Percentiles rank a stretch among this genome's conserved stretches.
These are phyloP conservation scores for Casuarina cunninghamiana DNA, from an alignment of 306 rosid species.

Conservation along the genomic window DNA sequence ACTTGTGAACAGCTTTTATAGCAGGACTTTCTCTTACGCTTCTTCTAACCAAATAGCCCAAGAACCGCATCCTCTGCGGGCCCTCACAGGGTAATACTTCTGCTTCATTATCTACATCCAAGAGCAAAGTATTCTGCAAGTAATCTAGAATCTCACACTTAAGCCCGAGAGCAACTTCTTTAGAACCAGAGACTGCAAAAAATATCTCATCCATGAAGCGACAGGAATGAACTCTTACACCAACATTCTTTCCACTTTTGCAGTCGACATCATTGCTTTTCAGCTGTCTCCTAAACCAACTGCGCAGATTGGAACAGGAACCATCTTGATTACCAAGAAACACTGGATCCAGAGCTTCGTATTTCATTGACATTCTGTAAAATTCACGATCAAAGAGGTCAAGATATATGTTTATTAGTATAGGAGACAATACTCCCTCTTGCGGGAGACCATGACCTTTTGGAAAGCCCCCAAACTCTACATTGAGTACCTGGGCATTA, in stretches of 20 bases:
- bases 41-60: conserved; percentile 66
- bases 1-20: conserved; percentile 78
- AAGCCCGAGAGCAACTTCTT: conserved; percentile 60
- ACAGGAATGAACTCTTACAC: conserved; percentile 55
- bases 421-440: conserved; percentile 83
- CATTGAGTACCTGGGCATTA: conserved; percentile 67
- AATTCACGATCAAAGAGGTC: conserved; percentile 77
- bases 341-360: conserved; percentile 53
- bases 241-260: conserved; percentile 28
- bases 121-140: conserved; percentile 59
- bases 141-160: conserved; percentile 60
- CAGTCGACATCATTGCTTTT: conserved; percentile 42
- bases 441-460: conserved; percentile 96
- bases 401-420: conserved; percentile 84
- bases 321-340: conserved; percentile 31
- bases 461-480: conserved; percentile 87
- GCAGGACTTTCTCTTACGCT: conserved; percentile 61
- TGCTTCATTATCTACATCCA: conserved; percentile 51
- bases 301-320: conserved; percentile 59
- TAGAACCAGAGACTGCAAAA: conserved; percentile 70
- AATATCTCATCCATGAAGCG: conserved; percentile 88
- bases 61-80: conserved; percentile 44
- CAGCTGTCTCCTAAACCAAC: conserved; percentile 78
- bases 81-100: conserved; percentile 59
- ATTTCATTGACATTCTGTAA: conserved; percentile 79